Conservation (phyloP, 2,329 filamentous ascomycete genomes). For the Fusarium zealandicum region DNA sequence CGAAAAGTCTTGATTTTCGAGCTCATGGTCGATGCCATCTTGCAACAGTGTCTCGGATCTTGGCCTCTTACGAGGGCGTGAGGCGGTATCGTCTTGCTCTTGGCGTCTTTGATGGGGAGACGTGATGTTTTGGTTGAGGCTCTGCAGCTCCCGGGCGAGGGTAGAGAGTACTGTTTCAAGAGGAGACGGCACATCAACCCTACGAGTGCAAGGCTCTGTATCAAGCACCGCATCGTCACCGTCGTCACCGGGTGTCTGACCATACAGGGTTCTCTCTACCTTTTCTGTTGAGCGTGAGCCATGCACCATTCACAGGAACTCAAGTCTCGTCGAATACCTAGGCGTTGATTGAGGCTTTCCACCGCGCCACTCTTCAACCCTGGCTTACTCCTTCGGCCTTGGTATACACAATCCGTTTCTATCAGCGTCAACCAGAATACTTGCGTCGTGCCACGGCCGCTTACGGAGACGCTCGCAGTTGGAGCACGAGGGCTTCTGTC, state of each 20-base stretch:
- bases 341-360: too few species aligned
- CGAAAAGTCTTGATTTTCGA: conserved; percentile 13
- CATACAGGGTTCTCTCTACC: too few species aligned
- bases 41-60: conserved; percentile 34
- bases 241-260: too few species aligned
- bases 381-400: conserved; percentile 24
- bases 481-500: too few species aligned
- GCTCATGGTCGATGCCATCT: conserved; percentile 29
- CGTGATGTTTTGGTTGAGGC: conserved; percentile 2
- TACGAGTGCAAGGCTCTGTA: conserved; percentile 21
- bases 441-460: too few species aligned
- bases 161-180: conserved; percentile 1
- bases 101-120: too few species aligned
- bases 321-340: too few species aligned
- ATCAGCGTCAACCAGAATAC: neutral
- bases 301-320: too few species aligned
- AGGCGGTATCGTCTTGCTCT: conserved; percentile 3
- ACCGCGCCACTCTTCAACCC: conserved; percentile 27
- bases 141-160: conserved; percentile 26
- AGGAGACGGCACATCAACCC: conserved; percentile 10
- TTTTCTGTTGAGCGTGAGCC: too few species aligned
- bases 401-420: conserved; percentile 26
- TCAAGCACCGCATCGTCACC: too few species aligned
- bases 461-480: too few species aligned
- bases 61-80: conserved; percentile 21